A percentile compares a stretch with the other conserved stretches of the same genome.
Evolutionary conservation across 31 red algal species (phyloP).

Genomic region (Porphyra umbilicalis): DNA sequence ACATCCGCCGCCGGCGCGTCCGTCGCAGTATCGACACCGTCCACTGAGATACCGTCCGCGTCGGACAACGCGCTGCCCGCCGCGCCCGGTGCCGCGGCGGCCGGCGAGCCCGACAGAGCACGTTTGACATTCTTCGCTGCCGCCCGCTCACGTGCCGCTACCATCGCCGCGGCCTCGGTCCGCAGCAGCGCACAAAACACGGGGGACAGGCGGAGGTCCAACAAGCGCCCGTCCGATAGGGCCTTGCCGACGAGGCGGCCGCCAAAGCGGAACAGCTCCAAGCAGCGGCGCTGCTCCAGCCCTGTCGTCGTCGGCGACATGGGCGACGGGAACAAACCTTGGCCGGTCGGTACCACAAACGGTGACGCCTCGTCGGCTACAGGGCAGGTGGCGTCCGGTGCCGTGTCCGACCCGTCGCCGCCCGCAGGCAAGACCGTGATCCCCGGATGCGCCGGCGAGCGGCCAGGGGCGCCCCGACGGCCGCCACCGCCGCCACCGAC

Average conservation of each 20-base stretch:
- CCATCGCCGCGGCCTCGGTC: slow-evolving; percentile 19
- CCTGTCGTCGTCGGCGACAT: slow-evolving; percentile 14
- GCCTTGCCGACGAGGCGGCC: slow-evolving; percentile 80
- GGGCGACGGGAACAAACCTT: slow-evolving; percentile 67
- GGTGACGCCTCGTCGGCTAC: not conserved
- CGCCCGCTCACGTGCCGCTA: not conserved
- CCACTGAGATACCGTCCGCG: not conserved
- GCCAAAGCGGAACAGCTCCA: slow-evolving; percentile 58
- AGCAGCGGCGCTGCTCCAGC: slow-evolving; percentile 3
- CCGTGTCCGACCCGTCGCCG: not conserved
- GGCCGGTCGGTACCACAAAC: slow-evolving; percentile 64
- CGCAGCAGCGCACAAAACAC: slow-evolving; percentile 58
- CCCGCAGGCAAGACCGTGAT: not conserved
- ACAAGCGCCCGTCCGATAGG: slow-evolving; percentile 72
- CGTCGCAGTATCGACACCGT: not conserved
- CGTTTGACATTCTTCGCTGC: not conserved
- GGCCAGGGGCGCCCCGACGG: not conserved
- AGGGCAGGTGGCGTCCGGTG: not conserved
- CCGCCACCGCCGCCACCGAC: not conserved
- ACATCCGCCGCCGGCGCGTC: not conserved
- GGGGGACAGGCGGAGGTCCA: slow-evolving; percentile 82
- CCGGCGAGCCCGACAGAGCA: not conserved
- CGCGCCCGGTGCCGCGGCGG: slow-evolving; percentile 2
- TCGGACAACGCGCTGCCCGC: not conserved
- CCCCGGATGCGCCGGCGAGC: not conserved